These are phyloP conservation scores for Pleodorina starrii DNA, from an alignment of 139 green algal species.

Conservation along the genomic window DNA sequence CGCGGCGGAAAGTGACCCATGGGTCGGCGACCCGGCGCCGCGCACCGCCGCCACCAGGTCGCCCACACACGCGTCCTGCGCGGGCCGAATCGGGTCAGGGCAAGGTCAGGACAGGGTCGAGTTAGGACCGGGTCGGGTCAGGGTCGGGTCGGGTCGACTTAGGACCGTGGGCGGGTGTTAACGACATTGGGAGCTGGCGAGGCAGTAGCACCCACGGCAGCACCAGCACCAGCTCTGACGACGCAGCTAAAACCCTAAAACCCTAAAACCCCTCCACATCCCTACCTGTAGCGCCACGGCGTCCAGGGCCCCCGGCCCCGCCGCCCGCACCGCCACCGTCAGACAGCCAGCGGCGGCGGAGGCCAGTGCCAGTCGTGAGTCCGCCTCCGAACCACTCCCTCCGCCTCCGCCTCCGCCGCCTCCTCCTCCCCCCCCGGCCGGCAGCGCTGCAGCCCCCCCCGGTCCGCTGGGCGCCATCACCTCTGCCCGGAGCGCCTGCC, in stretches of 20 bases:
- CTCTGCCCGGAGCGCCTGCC: slow-evolving; percentile 8
- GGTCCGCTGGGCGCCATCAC: neutral
- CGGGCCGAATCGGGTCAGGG: neutral
- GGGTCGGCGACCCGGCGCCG: neutral
- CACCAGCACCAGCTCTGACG: no score
- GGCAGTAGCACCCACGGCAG: no score
- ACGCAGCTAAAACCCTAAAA: no score
- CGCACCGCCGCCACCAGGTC: slow-evolving; percentile 1
- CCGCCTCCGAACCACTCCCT: neutral
- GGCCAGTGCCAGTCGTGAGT: slow-evolving; percentile 1
- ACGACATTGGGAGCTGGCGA: no score
- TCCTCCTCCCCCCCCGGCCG: neutral
- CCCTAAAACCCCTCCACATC: no score
- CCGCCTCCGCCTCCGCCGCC: neutral
- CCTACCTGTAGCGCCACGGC: slow-evolving; percentile 8
- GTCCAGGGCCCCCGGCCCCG: slow-evolving; percentile 13
- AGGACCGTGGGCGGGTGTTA: no score
- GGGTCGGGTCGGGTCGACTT: no score
- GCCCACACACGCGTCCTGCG: slow-evolving; percentile 4
- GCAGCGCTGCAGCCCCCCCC: neutral
- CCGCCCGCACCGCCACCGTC: neutral
- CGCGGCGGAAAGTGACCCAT: neutral
- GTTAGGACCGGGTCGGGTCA: no score
- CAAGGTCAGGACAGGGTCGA: no score
- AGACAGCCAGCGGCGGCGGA: neutral